Evolutionary conservation across 2,329 filamentous ascomycete genomes (phyloP).

Genomic region (Monosporascus cannonballus): DNA sequence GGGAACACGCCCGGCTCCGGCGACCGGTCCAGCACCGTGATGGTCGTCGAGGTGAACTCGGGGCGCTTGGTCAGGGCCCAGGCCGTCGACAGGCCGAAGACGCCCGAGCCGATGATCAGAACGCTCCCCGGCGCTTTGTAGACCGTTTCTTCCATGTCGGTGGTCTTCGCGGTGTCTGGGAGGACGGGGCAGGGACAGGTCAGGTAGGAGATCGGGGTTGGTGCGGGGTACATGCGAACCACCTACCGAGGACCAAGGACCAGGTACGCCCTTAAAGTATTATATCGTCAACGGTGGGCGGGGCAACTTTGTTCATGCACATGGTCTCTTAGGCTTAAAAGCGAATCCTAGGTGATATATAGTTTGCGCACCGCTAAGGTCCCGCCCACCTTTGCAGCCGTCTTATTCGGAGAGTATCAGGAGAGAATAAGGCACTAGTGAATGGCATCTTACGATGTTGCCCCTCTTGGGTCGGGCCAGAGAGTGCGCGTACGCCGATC

Average conservation of each 20-base stretch:
- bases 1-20: constrained; percentile 47
- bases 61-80: constrained; percentile 61
- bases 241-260: no score
- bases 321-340: no score
- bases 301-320: no score
- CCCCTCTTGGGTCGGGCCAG: neutral
- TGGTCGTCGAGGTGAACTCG: constrained; percentile 43
- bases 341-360: no score
- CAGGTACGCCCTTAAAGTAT: no score
- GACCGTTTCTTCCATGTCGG: neutral
- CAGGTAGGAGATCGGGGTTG: neutral
- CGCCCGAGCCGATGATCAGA: constrained; percentile 58
- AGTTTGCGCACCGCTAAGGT: no score
- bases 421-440: neutral
- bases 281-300: no score
- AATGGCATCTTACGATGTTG: neutral
- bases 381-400: neutral
- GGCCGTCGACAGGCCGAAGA: constrained; percentile 46
- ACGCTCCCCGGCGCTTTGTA: constrained; percentile 31
- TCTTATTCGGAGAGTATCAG: neutral
- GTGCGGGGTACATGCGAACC: neutral
- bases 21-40: constrained; percentile 55
- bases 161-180: constrained; percentile 2
- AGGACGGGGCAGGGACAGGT: constrained; percentile 1
- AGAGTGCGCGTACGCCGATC: neutral